These are phyloP conservation scores for Lentinula novae-zelandiae DNA, from an alignment of 1,284 basidiomycete species.

Conservation along the genomic window DNA sequence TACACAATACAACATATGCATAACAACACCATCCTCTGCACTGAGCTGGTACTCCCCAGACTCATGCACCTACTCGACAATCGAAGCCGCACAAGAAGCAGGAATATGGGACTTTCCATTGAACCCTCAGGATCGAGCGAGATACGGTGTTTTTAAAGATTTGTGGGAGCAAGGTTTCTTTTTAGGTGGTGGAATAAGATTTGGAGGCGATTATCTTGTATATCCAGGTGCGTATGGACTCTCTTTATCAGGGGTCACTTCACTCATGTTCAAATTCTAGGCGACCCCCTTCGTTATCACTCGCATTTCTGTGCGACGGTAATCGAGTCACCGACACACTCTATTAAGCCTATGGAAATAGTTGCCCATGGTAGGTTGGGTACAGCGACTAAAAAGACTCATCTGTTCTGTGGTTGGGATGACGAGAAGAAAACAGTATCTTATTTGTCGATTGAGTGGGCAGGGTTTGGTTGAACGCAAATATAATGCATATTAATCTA, in stretches of 20 bases:
- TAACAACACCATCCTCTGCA: conserved; percentile 58
- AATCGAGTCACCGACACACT: conserved; percentile 55
- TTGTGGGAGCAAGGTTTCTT: conserved; percentile 82
- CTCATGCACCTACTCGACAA: conserved; percentile 43
- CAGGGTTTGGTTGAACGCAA: conserved; percentile 72
- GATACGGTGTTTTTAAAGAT: conserved; percentile 76
- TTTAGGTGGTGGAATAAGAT: conserved; percentile 86
- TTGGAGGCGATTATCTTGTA: conserved; percentile 94
- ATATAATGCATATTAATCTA: conserved; percentile 24
- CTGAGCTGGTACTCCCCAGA: conserved; percentile 60
- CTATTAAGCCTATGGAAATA: conserved; percentile 84
- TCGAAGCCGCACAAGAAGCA: conserved; percentile 59
- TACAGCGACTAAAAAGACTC: conserved; percentile 97
- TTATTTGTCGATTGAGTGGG: conserved; percentile 89
- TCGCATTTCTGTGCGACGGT: conserved; percentile 93
- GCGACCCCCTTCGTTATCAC: conserved; percentile 94
- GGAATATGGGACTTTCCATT: conserved; percentile 79
- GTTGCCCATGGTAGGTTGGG: conserved; percentile 94
- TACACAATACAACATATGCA: conserved; percentile 49
- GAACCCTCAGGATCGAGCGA: conserved; percentile 61
- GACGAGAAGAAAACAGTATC: conserved; percentile 63
- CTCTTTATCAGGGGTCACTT: neutral
- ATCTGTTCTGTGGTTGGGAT: conserved; percentile 88
- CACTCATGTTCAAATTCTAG: conserved; percentile 34
- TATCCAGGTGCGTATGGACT: conserved; percentile 78